These are phyloP conservation scores for Parafenestella ontariensis DNA, from an alignment of 2,329 filamentous ascomycete genomes.

Conservation along the genomic window DNA sequence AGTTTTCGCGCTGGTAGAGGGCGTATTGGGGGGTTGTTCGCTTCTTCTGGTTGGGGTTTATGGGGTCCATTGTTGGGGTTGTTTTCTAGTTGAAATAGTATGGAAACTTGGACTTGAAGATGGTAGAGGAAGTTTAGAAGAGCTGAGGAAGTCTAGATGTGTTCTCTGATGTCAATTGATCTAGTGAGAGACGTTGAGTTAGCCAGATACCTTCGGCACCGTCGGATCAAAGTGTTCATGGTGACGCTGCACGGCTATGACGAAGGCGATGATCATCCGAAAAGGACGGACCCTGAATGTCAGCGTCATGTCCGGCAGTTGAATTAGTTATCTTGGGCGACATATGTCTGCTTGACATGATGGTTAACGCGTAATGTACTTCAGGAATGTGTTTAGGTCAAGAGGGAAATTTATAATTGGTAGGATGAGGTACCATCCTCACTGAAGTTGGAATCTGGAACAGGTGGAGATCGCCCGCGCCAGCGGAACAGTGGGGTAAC, in stretches of 20 bases:
- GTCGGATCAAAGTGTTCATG: conserved; percentile 5
- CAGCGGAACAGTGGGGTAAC: conserved; percentile 2
- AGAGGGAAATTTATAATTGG: no score
- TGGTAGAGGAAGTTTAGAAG: neutral
- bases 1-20: conserved; percentile 63
- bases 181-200: neutral
- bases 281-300: conserved; percentile 6
- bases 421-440: neutral
- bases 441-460: neutral
- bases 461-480: neutral
- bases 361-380: no score
- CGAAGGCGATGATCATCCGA: conserved; percentile 12
- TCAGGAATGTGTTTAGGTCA: no score
- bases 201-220: neutral
- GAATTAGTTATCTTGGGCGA: no score
- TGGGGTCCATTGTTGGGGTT: conserved; percentile 53
- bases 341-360: no score
- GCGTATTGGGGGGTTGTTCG: conserved; percentile 62
- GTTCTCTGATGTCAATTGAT: neutral
- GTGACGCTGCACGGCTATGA: conserved; percentile 16
- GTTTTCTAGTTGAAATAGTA: neutral
- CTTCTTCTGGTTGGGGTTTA: conserved; percentile 59
- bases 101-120: neutral
- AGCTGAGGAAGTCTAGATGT: neutral
- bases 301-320: conserved; percentile 11